Conservation (phyloP, 441 rosid genomes). For the Corymbia citriodora region DNA sequence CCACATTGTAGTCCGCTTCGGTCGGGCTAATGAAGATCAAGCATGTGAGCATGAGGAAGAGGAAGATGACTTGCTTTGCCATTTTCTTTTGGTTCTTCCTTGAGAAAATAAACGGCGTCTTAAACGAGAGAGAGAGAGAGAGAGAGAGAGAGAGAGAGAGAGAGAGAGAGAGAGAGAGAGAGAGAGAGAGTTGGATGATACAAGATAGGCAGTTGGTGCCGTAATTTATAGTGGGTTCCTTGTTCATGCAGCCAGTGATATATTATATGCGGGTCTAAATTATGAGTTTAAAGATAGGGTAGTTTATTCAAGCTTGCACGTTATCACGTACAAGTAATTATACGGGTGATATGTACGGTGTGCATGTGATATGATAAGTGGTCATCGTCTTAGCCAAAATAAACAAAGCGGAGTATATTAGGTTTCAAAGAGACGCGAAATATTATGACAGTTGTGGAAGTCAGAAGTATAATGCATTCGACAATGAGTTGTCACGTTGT, state of each 20-base stretch:
- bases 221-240: neutral
- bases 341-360: neutral
- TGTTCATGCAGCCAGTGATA: neutral
- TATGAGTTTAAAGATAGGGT: neutral
- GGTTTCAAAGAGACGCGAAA: neutral
- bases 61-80: neutral
- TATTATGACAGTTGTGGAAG: neutral
- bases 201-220: neutral
- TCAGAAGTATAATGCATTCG: neutral
- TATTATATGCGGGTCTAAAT: neutral
- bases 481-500: neutral
- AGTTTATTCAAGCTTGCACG: neutral
- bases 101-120: neutral
- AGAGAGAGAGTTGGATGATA: neutral
- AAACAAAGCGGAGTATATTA: neutral
- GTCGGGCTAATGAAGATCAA: neutral
- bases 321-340: neutral
- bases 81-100: neutral
- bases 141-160: neutral
- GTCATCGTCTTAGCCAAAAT: neutral
- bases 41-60: neutral
- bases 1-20: conserved; percentile 6
- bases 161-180: neutral
- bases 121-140: neutral
- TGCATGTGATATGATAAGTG: neutral